phyloP scores from a whole-genome alignment of 2,329 filamentous ascomycete genomes.

The Epichloe baconii region DNA sequence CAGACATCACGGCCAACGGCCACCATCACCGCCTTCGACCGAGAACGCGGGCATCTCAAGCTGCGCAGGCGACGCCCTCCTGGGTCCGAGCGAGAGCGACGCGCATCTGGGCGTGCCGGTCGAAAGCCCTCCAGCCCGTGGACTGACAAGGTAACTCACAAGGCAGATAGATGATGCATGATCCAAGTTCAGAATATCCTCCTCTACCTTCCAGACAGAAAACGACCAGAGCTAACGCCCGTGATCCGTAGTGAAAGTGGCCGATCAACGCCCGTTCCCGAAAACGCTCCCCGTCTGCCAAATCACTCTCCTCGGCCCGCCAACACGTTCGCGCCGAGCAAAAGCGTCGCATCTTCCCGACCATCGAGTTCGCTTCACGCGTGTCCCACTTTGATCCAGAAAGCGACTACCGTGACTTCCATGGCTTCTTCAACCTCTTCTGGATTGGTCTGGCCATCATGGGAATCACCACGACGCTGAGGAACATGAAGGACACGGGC shows the following conservation, averaged over 20 bases:
- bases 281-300: constrained; percentile 85
- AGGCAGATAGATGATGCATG: too few relatives aligned
- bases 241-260: constrained; percentile 38
- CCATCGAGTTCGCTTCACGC: constrained; percentile 78
- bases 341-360: constrained; percentile 77
- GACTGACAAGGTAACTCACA: constrained; percentile 29
- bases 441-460: constrained; percentile 96
- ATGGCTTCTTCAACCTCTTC: constrained; percentile 95
- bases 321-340: constrained; percentile 73
- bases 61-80: constrained; percentile 29
- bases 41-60: constrained; percentile 36
- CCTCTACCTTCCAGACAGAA: not conserved
- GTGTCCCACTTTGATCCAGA: constrained; percentile 91
- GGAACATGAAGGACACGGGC: constrained; percentile 89
- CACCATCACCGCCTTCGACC: constrained; percentile 30
- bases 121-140: constrained; percentile 25
- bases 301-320: constrained; percentile 72
- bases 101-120: constrained; percentile 17
- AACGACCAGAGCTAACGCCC: not conserved
- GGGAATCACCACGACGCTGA: constrained; percentile 85
- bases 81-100: constrained; percentile 21
- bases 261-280: constrained; percentile 67
- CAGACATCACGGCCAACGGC: constrained; percentile 16
- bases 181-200: not conserved
- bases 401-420: constrained; percentile 87